phyloP scores from a whole-genome alignment of 495 filamentous ascomycete genomes.

The Penicillium angulare region DNA sequence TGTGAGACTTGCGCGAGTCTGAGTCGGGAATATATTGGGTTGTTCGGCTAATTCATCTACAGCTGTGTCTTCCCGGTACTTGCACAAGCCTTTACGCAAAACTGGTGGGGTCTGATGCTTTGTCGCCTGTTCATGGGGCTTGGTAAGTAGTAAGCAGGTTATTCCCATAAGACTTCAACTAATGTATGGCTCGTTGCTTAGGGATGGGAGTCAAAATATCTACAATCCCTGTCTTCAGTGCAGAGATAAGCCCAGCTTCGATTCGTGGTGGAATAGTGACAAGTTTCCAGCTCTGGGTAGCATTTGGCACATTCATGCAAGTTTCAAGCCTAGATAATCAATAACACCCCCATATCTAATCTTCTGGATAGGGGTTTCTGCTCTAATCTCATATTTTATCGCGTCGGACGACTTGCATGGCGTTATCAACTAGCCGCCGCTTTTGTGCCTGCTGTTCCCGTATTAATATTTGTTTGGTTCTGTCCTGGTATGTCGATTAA shows the following conservation, averaged over 20 bases:
- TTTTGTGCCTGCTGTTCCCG: slow-evolving; percentile 63
- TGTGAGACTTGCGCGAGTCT: neutral
- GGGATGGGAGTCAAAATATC: slow-evolving; percentile 64
- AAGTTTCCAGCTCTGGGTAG: slow-evolving; percentile 52
- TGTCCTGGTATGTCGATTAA: slow-evolving; percentile 44
- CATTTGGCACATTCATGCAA: slow-evolving; percentile 59
- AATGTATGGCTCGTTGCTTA: slow-evolving; percentile 14
- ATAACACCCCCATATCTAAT: neutral
- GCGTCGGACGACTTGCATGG: slow-evolving; percentile 46
- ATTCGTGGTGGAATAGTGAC: slow-evolving; percentile 63
- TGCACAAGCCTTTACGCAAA: slow-evolving; percentile 51
- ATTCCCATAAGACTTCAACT: neutral
- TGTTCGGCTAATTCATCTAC: neutral
- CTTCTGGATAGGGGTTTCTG: slow-evolving; percentile 45
- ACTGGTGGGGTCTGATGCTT: slow-evolving; percentile 57
- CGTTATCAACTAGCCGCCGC: slow-evolving; percentile 59
- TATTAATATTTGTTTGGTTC: slow-evolving; percentile 60
- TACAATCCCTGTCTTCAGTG: slow-evolving; percentile 59
- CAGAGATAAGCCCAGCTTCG: slow-evolving; percentile 55
- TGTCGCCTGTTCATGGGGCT: slow-evolving; percentile 55
- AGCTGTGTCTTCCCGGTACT: slow-evolving; percentile 53
- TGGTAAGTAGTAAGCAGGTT: neutral
- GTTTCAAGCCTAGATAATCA: slow-evolving; percentile 17
- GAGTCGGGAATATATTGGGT: too few relatives aligned
- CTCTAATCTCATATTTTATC: slow-evolving; percentile 19